phyloP scores from a whole-genome alignment of 441 rosid species.

The Erodium texanum region DNA sequence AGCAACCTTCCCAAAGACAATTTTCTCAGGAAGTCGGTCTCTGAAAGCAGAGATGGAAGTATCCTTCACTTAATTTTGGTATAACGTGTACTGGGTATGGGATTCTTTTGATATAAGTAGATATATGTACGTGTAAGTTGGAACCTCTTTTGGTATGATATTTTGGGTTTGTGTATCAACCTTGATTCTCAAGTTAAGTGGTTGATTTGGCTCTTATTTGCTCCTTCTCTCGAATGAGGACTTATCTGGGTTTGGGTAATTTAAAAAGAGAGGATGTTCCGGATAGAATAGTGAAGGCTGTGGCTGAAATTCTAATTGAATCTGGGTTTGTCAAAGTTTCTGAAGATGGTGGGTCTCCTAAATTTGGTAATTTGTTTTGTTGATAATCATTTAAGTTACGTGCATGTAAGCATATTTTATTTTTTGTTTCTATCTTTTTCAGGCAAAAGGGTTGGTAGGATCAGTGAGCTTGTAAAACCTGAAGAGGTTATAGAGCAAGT shows the following conservation, averaged over 20 bases:
- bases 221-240: constrained; percentile 46
- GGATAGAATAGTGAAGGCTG: constrained; percentile 19
- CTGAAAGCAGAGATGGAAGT: constrained; percentile 37
- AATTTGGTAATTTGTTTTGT: neutral
- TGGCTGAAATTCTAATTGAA: constrained; percentile 31
- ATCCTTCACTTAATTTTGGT: constrained; percentile 23
- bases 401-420: neutral
- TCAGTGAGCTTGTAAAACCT: constrained; percentile 30
- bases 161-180: constrained; percentile 3
- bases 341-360: constrained; percentile 30
- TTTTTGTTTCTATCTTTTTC: neutral
- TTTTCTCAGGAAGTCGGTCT: constrained; percentile 29
- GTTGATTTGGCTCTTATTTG: constrained; percentile 43
- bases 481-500: constrained; percentile 40
- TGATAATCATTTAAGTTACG: neutral
- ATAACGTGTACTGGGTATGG: neutral
- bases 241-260: constrained; percentile 31
- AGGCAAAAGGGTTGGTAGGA: constrained; percentile 39
- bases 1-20: constrained; percentile 40
- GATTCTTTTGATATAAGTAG: neutral
- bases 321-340: constrained; percentile 39
- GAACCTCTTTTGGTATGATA: neutral
- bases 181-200: constrained; percentile 30
- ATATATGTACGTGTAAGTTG: neutral
- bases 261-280: constrained; percentile 33